Evolutionary conservation across 305 asterid species (phyloP), one percentile per base, ranked within the genome.

Genomic region (Caryopteris hybrid): DNA sequence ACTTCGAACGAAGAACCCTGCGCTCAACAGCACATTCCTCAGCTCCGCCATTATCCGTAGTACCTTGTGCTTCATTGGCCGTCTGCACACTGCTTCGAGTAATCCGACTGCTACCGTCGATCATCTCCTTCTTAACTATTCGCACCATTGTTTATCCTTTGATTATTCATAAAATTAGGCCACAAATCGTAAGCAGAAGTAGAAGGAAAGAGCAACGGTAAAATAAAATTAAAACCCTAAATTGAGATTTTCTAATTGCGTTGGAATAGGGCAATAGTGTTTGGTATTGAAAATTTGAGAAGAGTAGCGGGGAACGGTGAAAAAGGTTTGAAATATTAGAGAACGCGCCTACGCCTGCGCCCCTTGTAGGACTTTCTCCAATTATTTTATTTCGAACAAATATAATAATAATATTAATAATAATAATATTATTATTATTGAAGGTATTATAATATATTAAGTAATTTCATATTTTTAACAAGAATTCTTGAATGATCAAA

Each of bases 1-100:
- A 81, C 51, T 84, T 79, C 7, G 86, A 81, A 2, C 86, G 83
- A 23, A 81, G 83, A 55, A 79, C 79, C 68, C 85, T 70, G 43
- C 89, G 85, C 20, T 73, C 64, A 25, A 46, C 64, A 38, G 47
- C 64, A 34, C 61, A 41, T 13, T 65, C 81, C 54, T 70, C 80
- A 57, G 16, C 68, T 39, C 17, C 64, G 61, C 70, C 54, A 42
- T 22, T 43, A 29, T 60, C 67, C 10, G 63, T 13, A 21, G 76
- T 4, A 74, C 56, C 68, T 31, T 57, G 71, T 29, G 47, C 69
- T 52, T 66, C 77, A 51, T 47, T 2, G 70, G 18, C 41, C 68
- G 66, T 73, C 69, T 20, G 80, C n/a, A 38, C 61, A 17, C 63
- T 50, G 64, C 71, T 70, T 48, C 80, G 83, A 42, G 78, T 75